Evolutionary conservation across 179 eudicot genomes (phyloP), one percentile per base, ranked within the genome.

Genomic region (Spinacia oleracea): DNA sequence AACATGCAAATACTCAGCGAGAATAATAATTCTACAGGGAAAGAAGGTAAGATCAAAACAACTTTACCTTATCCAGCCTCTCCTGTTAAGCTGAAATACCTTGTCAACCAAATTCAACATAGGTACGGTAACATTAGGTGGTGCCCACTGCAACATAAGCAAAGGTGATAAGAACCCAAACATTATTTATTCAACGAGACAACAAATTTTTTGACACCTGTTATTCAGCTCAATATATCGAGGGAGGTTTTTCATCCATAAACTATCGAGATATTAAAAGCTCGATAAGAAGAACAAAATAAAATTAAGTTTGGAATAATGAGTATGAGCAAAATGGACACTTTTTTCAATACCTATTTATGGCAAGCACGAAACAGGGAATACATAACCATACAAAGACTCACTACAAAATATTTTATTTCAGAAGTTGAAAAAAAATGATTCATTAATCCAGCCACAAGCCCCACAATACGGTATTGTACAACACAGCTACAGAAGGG

Each of bases 1-100:
- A 48, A 62, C 10, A 34, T 14, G n/a, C 10, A 58, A 31, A 38
- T 45, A 71, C 66, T 59, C 64, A 1, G 32, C 18, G 3, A 34
- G 70, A n/a, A n/a, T 14, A 16, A 32, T 1, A 34, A 31, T 2
- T 16, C 9, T 65, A 16, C 0, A 60, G 43, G 9, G 35, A 32
- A 46, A 59, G 14, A 11, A 53, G 32, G 32, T 27, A 67, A 10
- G 42, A 53, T 67, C 42, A 43, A 73, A 79, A 79, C 38, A 43
- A 77, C 64, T 42, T 74, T 85, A 96, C 99, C 97, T 93, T 82
- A 96, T 86, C 99, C 99, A 96, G 70, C 99, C 99, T 86, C 98
- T 91, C 85, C 89, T 89, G 53, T 94, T 94, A 70, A 96, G 97
- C 85, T 93, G 98, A 88, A 93, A 96, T 65, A 96, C 85, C 63